Percentiles rank a stretch among this genome's conserved stretches.
phyloP scores from a whole-genome alignment of 2,329 filamentous ascomycete species.

The Cryoendolithus antarcticus region DNA sequence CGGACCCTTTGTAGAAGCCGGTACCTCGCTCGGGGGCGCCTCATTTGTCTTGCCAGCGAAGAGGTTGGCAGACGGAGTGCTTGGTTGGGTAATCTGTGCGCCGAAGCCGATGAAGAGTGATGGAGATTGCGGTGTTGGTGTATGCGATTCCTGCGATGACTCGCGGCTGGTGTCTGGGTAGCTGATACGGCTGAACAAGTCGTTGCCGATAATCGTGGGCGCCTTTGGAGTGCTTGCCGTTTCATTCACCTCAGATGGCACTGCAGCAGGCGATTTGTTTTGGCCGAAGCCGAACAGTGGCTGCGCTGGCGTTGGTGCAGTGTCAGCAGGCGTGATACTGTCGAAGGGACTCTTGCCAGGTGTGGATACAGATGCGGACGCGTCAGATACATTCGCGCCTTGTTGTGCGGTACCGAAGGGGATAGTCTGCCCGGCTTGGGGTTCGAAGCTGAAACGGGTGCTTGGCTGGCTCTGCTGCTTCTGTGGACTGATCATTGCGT shows the following conservation, averaged over 20 bases:
- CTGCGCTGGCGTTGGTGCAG: neutral
- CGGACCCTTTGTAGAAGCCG: no score
- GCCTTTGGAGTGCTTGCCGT: conserved; percentile 1
- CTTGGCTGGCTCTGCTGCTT: conserved; percentile 1
- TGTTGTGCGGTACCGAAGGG: conserved; percentile 6
- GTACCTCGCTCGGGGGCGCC: neutral
- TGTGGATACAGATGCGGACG: neutral
- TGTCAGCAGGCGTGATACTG: conserved; percentile 6
- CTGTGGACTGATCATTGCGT: conserved; percentile 15
- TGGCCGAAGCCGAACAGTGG: no score
- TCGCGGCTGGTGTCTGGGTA: conserved; percentile 3
- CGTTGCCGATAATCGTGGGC: conserved; percentile 1
- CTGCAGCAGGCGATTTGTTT: no score
- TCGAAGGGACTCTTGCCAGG: conserved; percentile 9
- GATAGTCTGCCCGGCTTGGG: conserved; percentile 6
- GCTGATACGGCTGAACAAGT: conserved; percentile 3
- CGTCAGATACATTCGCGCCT: neutral
- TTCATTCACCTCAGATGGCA: neutral
- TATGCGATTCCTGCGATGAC: conserved; percentile 1
- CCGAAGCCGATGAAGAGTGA: neutral
- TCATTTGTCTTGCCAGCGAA: neutral
- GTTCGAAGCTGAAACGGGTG: conserved; percentile 3
- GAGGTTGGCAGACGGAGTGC: neutral
- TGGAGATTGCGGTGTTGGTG: conserved; percentile 1
- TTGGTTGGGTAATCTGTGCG: neutral